phyloP scores from a whole-genome alignment of 257 asterid species.

The Craterostigma plantagineum region DNA sequence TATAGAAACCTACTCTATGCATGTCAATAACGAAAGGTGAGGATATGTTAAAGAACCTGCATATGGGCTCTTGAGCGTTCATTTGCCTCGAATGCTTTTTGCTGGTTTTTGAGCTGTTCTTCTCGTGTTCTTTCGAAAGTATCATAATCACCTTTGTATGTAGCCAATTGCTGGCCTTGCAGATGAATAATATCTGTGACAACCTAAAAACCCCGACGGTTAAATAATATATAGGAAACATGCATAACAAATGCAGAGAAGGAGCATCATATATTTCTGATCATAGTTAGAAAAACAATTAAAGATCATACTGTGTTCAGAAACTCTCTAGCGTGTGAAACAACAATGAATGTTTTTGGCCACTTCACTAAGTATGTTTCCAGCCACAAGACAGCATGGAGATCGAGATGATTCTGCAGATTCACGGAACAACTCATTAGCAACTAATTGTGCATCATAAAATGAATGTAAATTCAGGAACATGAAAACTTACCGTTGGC shows the following conservation, averaged over 20 bases:
- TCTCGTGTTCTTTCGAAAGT: slow-evolving; percentile 87
- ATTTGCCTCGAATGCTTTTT: slow-evolving; percentile 83
- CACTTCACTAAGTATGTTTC: slow-evolving; percentile 89
- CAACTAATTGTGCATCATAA: too few species aligned
- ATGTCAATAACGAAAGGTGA: slow-evolving; percentile 7
- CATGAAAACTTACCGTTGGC: slow-evolving; percentile 47
- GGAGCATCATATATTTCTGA: neutral
- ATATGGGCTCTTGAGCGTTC: slow-evolving; percentile 82
- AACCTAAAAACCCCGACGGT: slow-evolving; percentile 29
- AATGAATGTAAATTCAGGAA: neutral
- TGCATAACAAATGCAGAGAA: neutral
- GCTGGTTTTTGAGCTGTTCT: slow-evolving; percentile 76
- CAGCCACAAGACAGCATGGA: slow-evolving; percentile 97
- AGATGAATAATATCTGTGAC: slow-evolving; percentile 90
- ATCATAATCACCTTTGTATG: slow-evolving; percentile 79
- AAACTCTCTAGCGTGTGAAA: slow-evolving; percentile 98
- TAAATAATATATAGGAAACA: neutral
- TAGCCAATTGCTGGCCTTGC: slow-evolving; percentile 55
- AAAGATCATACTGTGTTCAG: slow-evolving; percentile 51
- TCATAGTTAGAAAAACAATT: slow-evolving; percentile 6
- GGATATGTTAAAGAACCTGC: slow-evolving; percentile 38
- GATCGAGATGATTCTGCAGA: slow-evolving; percentile 94
- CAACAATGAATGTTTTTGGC: slow-evolving; percentile 97
- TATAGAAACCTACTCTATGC: neutral
- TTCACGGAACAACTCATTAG: too few species aligned